A percentile compares a stretch with the other conserved stretches of the same genome.
Conservation (phyloP, 139 green algal genomes). For the Coelastrella sp. region DNA sequence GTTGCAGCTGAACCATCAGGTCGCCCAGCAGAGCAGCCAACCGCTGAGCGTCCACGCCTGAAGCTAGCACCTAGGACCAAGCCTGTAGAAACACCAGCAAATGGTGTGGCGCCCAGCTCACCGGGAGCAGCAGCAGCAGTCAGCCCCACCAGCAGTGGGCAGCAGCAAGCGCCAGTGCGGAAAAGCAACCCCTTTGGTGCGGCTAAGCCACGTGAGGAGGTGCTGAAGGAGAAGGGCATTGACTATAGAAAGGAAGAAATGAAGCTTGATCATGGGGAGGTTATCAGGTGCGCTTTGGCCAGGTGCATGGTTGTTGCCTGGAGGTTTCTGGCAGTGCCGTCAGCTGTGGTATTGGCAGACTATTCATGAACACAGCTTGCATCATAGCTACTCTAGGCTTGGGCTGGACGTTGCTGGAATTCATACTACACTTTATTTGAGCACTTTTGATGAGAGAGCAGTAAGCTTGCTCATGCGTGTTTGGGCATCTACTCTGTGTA, state of each 20-base stretch:
- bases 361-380: no score
- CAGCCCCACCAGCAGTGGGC: background rate
- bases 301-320: background rate
- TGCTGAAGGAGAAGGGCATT: slow-evolving; percentile 91
- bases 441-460: no score
- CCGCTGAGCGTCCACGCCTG: slow-evolving; percentile 67
- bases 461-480: no score
- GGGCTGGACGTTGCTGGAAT: no score
- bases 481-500: no score
- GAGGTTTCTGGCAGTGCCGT: no score
- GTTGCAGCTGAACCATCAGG: slow-evolving; percentile 9
- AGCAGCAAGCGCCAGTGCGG: background rate
- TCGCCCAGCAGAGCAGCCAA: background rate
- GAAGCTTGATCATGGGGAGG: slow-evolving; percentile 69
- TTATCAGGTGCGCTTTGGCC: slow-evolving; percentile 57
- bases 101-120: background rate
- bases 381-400: no score
- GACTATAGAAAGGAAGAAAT: slow-evolving; percentile 79
- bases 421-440: no score
- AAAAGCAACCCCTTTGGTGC: slow-evolving; percentile 87
- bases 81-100: slow-evolving; percentile 48
- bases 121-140: background rate
- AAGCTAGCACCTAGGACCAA: slow-evolving; percentile 75
- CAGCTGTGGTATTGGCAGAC: background rate
- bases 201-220: slow-evolving; percentile 89